Conservation (phyloP, 805 yeast genomes). For the Zygotorulaspora danielsina region DNA sequence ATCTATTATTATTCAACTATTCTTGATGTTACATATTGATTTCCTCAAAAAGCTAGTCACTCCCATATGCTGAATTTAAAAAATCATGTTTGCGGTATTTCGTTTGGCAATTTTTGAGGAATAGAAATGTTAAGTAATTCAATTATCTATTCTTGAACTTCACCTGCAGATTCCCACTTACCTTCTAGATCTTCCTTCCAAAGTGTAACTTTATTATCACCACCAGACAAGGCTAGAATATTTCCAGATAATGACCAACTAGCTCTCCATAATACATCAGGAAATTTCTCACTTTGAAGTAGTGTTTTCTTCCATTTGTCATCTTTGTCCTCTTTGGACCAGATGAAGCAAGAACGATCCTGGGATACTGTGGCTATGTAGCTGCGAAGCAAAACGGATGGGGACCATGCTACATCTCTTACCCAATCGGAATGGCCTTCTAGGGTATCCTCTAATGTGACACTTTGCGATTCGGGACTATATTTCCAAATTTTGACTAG, state of each 20-base stretch:
- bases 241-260: slow-evolving; percentile 97
- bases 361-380: slow-evolving; percentile 96
- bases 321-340: slow-evolving; percentile 75
- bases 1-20: slow-evolving; percentile 3
- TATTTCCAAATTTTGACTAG: slow-evolving; percentile 86
- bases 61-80: background rate
- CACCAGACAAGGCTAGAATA: slow-evolving; percentile 90
- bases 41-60: background rate
- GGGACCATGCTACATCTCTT: slow-evolving; percentile 98
- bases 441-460: slow-evolving; percentile 68
- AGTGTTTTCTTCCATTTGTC: slow-evolving; percentile 78
- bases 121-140: background rate
- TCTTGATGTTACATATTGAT: slow-evolving; percentile 8
- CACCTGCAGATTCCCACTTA: slow-evolving; percentile 97
- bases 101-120: background rate
- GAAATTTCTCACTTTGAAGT: slow-evolving; percentile 75
- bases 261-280: slow-evolving; percentile 97
- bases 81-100: background rate
- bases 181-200: slow-evolving; percentile 96
- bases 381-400: slow-evolving; percentile 77
- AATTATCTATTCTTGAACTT: slow-evolving; percentile 64
- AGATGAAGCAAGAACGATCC: slow-evolving; percentile 88
- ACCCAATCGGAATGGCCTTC: slow-evolving; percentile 98
- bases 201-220: slow-evolving; percentile 90
- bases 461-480: slow-evolving; percentile 51